phyloP scores from a whole-genome alignment of 2,329 filamentous ascomycete genomes.

The Cyclaneusma minus region DNA sequence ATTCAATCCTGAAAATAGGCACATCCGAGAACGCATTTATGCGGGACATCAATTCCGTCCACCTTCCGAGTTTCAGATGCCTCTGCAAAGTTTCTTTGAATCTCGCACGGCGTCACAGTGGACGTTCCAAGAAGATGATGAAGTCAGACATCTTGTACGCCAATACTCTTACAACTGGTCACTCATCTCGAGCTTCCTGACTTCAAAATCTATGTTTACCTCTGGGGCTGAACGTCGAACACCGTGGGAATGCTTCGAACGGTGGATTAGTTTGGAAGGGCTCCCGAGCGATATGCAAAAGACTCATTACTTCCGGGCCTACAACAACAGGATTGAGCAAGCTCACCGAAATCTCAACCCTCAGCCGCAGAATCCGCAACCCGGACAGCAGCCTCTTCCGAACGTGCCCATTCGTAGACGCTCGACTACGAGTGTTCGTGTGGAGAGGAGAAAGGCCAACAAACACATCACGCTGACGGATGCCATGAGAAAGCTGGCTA shows the following conservation, averaged over 20 bases:
- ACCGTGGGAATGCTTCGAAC: slow-evolving; percentile 96
- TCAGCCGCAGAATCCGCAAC: slow-evolving; percentile 26
- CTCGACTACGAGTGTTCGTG: slow-evolving; percentile 64
- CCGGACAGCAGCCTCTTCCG: too few relatives aligned
- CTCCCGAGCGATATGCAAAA: slow-evolving; percentile 87
- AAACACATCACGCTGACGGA: slow-evolving; percentile 83
- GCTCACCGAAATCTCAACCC: slow-evolving; percentile 34
- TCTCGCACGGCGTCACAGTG: slow-evolving; percentile 77
- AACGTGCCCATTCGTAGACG: slow-evolving; percentile 43
- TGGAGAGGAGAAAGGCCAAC: slow-evolving; percentile 74
- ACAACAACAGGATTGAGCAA: slow-evolving; percentile 42
- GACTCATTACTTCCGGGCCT: slow-evolving; percentile 80
- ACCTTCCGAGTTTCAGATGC: slow-evolving; percentile 84
- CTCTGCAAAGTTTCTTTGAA: slow-evolving; percentile 80
- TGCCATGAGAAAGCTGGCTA: slow-evolving; percentile 86
- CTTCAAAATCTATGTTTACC: slow-evolving; percentile 58
- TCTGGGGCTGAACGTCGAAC: slow-evolving; percentile 81
- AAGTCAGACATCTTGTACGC: slow-evolving; percentile 68
- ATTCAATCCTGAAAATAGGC: slow-evolving; percentile 79
- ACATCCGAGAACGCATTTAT: slow-evolving; percentile 77
- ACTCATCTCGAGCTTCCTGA: slow-evolving; percentile 69
- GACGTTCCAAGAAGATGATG: slow-evolving; percentile 81
- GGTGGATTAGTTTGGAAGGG: slow-evolving; percentile 86
- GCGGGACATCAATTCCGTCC: slow-evolving; percentile 86
- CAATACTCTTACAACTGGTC: slow-evolving; percentile 98